These are phyloP conservation scores for Sporisorium scitamineum DNA, from an alignment of 1,284 basidiomycete genomes.

Conservation along the genomic window DNA sequence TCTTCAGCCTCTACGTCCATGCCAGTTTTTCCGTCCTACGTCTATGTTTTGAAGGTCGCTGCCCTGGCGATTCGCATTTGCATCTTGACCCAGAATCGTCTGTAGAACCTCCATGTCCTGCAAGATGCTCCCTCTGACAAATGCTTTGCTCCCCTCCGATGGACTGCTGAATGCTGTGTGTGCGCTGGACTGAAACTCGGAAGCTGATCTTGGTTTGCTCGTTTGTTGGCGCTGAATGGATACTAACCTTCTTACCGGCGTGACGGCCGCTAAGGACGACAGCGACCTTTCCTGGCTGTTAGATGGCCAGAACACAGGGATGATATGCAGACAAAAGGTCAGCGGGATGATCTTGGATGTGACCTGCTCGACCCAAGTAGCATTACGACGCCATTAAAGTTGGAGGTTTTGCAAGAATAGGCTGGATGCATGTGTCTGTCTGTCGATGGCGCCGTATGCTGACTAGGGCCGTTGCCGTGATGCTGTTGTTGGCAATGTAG, in stretches of 20 bases:
- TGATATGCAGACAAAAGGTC: conserved; percentile 2
- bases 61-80: too few relatives aligned
- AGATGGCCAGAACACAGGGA: conserved; percentile 71
- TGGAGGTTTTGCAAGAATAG: not conserved
- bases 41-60: too few relatives aligned
- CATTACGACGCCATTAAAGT: conserved; percentile 14
- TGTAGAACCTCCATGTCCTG: not conserved
- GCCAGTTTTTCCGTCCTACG: too few relatives aligned
- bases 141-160: not conserved
- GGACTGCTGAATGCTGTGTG: conserved; percentile 1
- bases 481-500: not conserved
- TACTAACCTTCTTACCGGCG: conserved; percentile 69
- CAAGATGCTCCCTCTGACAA: too few relatives aligned
- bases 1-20: too few relatives aligned
- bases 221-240: not conserved
- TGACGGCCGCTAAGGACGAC: conserved; percentile 68
- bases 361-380: conserved; percentile 9
- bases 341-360: conserved; percentile 11
- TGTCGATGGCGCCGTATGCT: conserved; percentile 22
- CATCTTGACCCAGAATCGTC: not conserved
- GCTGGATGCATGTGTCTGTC: conserved; percentile 9
- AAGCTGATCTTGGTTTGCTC: conserved; percentile 22
- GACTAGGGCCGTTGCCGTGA: conserved; percentile 6
- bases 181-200: conserved; percentile 6
- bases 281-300: conserved; percentile 96